Evolutionary conservation across 2,329 filamentous ascomycete genomes (phyloP).

Genomic region (Pseudogymnoascus sp.): DNA sequence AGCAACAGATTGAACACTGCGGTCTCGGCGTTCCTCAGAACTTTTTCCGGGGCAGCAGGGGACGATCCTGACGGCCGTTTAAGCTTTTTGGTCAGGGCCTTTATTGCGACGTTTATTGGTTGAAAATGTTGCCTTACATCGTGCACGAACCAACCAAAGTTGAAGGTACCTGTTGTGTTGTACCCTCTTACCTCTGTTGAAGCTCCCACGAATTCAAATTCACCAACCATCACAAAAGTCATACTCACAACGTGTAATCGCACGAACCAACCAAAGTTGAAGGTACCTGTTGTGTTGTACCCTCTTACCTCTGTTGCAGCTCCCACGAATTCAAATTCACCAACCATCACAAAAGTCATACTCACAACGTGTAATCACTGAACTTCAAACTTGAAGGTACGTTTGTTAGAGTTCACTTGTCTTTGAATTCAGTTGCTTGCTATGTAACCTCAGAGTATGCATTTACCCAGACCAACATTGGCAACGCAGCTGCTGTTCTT

Average conservation of each 20-base stretch:
- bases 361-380: neutral
- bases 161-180: neutral
- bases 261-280: neutral
- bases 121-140: neutral
- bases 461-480: neutral
- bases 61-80: neutral
- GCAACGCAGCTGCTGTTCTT: neutral
- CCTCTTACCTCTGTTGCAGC: neutral
- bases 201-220: neutral
- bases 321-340: neutral
- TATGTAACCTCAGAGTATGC: neutral
- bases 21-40: slow-evolving; percentile 8
- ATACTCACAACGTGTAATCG: neutral
- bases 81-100: neutral
- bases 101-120: neutral
- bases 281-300: neutral
- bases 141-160: neutral
- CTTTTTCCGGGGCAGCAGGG: neutral
- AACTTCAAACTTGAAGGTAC: neutral
- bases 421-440: neutral
- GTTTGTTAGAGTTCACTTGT: neutral
- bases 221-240: neutral
- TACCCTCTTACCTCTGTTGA: neutral
- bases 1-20: slow-evolving; percentile 4
- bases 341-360: neutral